Base-by-base conservation (phyloP, 352 stramenopile species). In the Phytophthora brassicae region DNA sequence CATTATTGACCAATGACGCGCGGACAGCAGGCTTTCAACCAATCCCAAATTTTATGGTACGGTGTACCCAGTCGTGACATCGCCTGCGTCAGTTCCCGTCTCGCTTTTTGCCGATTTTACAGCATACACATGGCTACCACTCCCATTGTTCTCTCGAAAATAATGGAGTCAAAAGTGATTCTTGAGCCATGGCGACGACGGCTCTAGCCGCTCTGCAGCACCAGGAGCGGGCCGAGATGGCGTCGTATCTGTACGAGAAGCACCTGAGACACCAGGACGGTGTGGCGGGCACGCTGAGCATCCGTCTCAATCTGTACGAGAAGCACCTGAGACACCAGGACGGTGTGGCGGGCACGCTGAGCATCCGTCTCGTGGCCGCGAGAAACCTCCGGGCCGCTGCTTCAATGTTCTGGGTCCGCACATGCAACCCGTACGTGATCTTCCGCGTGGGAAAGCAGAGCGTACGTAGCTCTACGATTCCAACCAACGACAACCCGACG, bases 391-490 rank as follows among this genome's bases (percentile, higher is more conserved):
- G 74, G 17, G 81, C 82, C 17, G 80, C 76, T 8, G 65, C 81
- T 22, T 91, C 84, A 56, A 89, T 93, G 80, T 93, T 93, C 61
- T 90, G 84, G 77, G 72, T 86, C 42, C 84, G 82, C 53, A 89
- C 80, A 31, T 93, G 84, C 64, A 91, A 91, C 41, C 82, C 84
- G 26, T 93, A 93, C 66, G 80, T 93, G 62, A 93, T 93, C 57
- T 93, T 93, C 61, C 82, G 84, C 36, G 55, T 90, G 23, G 84
- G 84, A 35, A 89, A 88, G 61, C 74, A 87, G 55, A 87, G 71
- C 46, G 61, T 70, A 23, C 84, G 84, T 45, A 89, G 78, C 57
- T 74, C 79, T 39, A 93, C 84, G 11, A 89, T 93, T 60, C 55
- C 74, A 45, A 66, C 56, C 58, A 91, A 88, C 44, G 76, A 89